Evolutionary conservation across 306 rosid species (phyloP).

Genomic region (Purshia tridentata): DNA sequence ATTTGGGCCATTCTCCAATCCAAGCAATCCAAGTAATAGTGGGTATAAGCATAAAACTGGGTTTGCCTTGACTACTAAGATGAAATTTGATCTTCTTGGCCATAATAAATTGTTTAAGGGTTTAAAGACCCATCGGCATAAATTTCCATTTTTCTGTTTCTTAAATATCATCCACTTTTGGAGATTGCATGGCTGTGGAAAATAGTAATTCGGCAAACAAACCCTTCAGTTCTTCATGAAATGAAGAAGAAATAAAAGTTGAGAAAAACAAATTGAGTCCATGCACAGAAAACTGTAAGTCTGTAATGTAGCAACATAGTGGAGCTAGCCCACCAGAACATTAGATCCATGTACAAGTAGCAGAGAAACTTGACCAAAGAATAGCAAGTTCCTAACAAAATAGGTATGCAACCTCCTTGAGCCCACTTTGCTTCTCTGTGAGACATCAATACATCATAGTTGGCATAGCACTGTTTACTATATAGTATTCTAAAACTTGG

Average conservation of each 20-base stretch:
- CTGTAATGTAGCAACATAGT: neutral
- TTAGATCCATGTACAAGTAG: neutral
- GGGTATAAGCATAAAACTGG: too few species aligned
- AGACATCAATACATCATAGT: slow-evolving; percentile 11
- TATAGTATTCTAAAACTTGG: neutral
- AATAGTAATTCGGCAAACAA: neutral
- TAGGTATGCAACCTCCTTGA: slow-evolving; percentile 5
- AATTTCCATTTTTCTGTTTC: neutral
- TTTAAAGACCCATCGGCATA: neutral
- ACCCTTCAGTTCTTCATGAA: neutral
- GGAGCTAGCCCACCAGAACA: neutral
- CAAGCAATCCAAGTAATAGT: neutral
- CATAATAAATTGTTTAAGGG: too few species aligned
- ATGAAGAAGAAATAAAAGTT: neutral
- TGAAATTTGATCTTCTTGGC: neutral
- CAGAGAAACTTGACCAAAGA: neutral
- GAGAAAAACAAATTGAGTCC: neutral
- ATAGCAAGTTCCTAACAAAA: neutral
- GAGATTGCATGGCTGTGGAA: too few species aligned
- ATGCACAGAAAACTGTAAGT: neutral
- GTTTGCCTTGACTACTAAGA: neutral
- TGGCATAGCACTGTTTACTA: slow-evolving; percentile 5
- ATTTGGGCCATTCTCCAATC: neutral
- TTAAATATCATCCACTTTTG: too few species aligned
- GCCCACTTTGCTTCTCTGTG: slow-evolving; percentile 7